Conservation (phyloP, 768 basidiomycete species). For the Tephrocybe sp. region DNA sequence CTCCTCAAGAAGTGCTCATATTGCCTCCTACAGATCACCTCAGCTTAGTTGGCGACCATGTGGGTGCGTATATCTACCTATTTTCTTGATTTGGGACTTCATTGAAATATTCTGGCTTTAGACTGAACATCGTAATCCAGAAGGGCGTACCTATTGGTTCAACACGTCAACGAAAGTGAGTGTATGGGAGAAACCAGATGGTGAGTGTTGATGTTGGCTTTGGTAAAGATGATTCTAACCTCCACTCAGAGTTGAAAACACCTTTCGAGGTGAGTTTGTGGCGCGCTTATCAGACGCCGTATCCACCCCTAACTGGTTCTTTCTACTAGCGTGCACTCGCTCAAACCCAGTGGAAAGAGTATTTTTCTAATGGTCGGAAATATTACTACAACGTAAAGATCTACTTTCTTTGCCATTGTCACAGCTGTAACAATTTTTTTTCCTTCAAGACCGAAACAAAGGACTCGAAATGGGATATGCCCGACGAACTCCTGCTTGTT, state of each 20-base stretch:
- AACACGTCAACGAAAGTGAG: constrained; percentile 85
- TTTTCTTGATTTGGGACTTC: background rate
- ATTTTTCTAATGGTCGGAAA: constrained; percentile 87
- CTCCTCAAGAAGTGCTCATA: background rate
- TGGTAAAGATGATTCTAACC: constrained; percentile 4
- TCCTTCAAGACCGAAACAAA: constrained; percentile 71
- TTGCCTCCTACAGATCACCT: constrained; percentile 5
- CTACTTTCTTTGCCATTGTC: background rate
- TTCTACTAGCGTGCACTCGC: constrained; percentile 73
- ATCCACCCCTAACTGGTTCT: constrained; percentile 16
- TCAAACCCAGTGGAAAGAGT: constrained; percentile 95
- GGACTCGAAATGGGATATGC: constrained; percentile 98
- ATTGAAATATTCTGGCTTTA: constrained; percentile 25
- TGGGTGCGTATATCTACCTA: constrained; percentile 27
- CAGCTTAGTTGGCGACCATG: constrained; percentile 23
- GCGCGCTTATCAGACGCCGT: background rate
- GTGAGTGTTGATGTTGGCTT: constrained; percentile 36
- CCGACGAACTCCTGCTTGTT: constrained; percentile 83
- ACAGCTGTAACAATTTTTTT: constrained; percentile 1
- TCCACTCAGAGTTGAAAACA: constrained; percentile 70
- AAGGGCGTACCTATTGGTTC: constrained; percentile 99
- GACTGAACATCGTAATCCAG: constrained; percentile 94
- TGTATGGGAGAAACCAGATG: constrained; percentile 98
- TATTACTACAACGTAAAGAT: constrained; percentile 81
- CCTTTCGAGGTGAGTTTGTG: constrained; percentile 74